Conservation (phyloP, 345 rosid species). For the Hypericum perforatum region DNA sequence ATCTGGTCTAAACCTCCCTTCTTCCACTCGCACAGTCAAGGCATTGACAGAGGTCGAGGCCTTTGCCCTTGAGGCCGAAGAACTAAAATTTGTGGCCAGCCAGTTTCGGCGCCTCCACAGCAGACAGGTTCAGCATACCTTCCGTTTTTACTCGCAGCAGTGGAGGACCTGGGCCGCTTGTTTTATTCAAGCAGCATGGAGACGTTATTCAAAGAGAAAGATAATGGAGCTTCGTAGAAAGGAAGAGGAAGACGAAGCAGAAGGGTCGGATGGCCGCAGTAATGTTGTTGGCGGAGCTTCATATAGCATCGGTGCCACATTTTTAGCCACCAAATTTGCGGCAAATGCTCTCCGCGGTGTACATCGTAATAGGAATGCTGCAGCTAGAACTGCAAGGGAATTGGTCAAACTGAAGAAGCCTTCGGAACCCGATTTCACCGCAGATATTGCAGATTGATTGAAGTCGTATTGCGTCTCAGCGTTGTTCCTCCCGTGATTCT, state of each 20-base stretch:
- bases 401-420: constrained; percentile 79
- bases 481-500: no score
- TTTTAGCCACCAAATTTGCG: constrained; percentile 79
- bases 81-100: constrained; percentile 84
- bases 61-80: constrained; percentile 81
- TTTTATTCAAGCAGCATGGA: constrained; percentile 95
- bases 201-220: constrained; percentile 74
- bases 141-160: constrained; percentile 91
- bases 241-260: constrained; percentile 60
- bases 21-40: constrained; percentile 92
- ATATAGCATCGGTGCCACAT: constrained; percentile 76
- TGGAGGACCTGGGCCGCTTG: constrained; percentile 99
- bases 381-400: constrained; percentile 44
- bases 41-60: constrained; percentile 86
- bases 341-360: constrained; percentile 88
- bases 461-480: no score
- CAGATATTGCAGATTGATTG: constrained; percentile 55
- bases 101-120: constrained; percentile 94
- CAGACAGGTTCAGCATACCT: constrained; percentile 92
- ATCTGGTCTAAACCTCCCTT: constrained; percentile 74
- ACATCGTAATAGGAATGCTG: constrained; percentile 59
- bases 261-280: constrained; percentile 29
- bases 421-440: constrained; percentile 89
- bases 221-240: constrained; percentile 55
- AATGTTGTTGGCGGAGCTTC: constrained; percentile 36